Conservation (phyloP, 2,329 filamentous ascomycete genomes). For the Rhytidhysteron rufulum region DNA sequence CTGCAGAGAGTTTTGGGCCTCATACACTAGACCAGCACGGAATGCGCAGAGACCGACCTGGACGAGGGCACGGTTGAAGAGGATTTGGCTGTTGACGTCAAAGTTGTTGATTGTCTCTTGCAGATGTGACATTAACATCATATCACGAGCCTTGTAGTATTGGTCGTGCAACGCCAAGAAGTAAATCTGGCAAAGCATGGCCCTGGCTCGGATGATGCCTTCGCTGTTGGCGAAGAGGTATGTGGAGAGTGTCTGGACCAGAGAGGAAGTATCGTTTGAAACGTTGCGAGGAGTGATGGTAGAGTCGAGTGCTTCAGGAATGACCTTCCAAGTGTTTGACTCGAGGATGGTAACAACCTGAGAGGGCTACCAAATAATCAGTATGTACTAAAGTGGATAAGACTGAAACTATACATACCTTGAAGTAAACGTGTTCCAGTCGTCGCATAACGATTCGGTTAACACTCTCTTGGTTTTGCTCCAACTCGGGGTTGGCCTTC, state of each 20-base stretch:
- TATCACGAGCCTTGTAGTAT: conserved; percentile 95
- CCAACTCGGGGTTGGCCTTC: conserved; percentile 64
- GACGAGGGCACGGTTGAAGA: conserved; percentile 96
- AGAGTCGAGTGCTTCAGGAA: conserved; percentile 69
- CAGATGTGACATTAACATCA: conserved; percentile 99
- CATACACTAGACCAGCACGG: conserved; percentile 93
- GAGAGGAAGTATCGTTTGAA: conserved; percentile 64
- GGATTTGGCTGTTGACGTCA: conserved; percentile 93
- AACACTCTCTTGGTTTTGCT: conserved; percentile 77
- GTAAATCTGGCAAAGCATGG: conserved; percentile 98
- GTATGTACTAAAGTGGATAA: conserved; percentile 7
- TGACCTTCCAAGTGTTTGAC: conserved; percentile 85
- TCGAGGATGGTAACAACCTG: conserved; percentile 92
- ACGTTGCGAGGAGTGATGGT: conserved; percentile 71
- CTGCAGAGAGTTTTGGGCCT: conserved; percentile 94
- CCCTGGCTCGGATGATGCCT: conserved; percentile 90
- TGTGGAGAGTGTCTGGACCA: conserved; percentile 86
- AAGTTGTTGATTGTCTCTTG: conserved; percentile 97
- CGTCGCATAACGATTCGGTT: conserved; percentile 93
- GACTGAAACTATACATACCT: conserved; percentile 50
- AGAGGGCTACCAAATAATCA: conserved; percentile 58
- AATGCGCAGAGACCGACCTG: conserved; percentile 98
- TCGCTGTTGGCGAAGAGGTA: conserved; percentile 94
- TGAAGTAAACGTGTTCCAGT: conserved; percentile 98
- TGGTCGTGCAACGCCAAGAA: conserved; percentile 96